Evolutionary conservation across 257 asterid genomes (phyloP).

Genomic region (Forsythia suspensa): DNA sequence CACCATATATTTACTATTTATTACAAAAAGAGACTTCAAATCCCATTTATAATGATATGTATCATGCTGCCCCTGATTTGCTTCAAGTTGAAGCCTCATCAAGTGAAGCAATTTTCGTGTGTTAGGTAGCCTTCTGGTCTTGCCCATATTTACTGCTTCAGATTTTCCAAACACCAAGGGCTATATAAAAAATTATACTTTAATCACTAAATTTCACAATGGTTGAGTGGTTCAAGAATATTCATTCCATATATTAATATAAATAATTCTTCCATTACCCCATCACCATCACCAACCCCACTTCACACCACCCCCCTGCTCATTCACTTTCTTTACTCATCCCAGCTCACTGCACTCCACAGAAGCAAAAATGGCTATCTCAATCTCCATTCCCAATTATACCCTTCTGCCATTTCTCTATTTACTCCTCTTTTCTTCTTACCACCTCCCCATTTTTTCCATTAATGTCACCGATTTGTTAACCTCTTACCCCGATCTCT

Average conservation of each 20-base stretch:
- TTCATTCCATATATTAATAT: not conserved
- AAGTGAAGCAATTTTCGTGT: not conserved
- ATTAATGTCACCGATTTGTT: slow-evolving; percentile 57
- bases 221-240: slow-evolving; percentile 16
- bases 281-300: not conserved
- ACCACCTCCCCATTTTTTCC: slow-evolving; percentile 35
- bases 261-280: not conserved
- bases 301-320: slow-evolving; percentile 1
- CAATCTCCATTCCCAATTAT: slow-evolving; percentile 42
- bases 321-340: slow-evolving; percentile 24
- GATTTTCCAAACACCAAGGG: not conserved
- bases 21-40: too few species aligned
- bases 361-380: slow-evolving; percentile 50
- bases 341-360: slow-evolving; percentile 26
- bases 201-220: not conserved
- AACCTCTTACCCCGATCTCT: slow-evolving; percentile 53
- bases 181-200: not conserved
- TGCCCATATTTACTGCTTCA: not conserved
- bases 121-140: too few species aligned
- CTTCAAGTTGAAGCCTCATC: not conserved
- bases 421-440: slow-evolving; percentile 47
- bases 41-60: too few species aligned
- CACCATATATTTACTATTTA: too few species aligned
- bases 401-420: slow-evolving; percentile 50
- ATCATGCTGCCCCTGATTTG: not conserved